These are phyloP conservation scores for Trichoderma breve DNA, from an alignment of 2,329 filamentous ascomycete genomes.

Conservation along the genomic window DNA sequence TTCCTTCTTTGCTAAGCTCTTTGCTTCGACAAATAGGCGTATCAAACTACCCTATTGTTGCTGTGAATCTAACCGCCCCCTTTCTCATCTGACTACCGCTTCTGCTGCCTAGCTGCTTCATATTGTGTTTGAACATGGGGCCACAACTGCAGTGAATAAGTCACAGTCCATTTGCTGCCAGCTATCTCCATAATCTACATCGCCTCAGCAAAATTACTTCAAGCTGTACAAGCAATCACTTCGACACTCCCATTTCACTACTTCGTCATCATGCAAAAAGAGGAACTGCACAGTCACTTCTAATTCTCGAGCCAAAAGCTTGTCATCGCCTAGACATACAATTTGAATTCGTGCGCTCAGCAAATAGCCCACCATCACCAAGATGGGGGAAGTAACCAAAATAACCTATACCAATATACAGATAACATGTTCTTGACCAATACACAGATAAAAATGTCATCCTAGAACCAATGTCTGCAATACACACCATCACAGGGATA, in stretches of 20 bases:
- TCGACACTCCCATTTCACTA: neutral
- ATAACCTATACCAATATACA: neutral
- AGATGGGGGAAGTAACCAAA: neutral
- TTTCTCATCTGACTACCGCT: neutral
- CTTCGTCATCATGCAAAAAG: neutral
- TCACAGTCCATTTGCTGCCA: neutral
- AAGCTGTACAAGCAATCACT: neutral
- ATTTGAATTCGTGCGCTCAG: neutral
- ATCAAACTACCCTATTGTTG: neutral
- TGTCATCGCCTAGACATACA: neutral
- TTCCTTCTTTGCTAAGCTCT: neutral
- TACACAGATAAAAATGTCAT: neutral
- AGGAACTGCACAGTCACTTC: neutral
- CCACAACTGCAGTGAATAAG: neutral
- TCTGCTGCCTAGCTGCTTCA: neutral
- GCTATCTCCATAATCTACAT: neutral
- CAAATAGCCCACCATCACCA: neutral
- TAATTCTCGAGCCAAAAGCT: neutral
- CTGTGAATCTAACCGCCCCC: neutral
- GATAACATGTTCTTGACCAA: neutral
- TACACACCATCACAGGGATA: slow-evolving; percentile 15
- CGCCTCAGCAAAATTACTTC: neutral
- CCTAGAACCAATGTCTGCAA: neutral
- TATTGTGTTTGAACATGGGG: neutral
- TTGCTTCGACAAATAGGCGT: neutral